Conservation (phyloP, 108 stramenopile genomes). For the Fistulifera pelliculosa region DNA sequence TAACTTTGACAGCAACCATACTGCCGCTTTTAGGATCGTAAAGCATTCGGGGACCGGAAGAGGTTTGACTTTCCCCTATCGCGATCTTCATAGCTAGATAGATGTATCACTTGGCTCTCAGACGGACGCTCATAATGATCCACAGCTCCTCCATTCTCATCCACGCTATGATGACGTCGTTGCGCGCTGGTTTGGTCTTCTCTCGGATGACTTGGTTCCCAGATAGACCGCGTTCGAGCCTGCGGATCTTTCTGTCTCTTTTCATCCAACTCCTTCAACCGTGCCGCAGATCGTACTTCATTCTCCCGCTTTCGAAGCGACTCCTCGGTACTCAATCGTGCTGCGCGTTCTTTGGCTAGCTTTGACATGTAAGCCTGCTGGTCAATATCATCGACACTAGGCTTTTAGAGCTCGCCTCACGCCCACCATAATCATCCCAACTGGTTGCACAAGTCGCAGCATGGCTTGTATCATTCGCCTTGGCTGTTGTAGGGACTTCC, state of each 20-base stretch:
- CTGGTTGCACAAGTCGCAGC: constrained; percentile 7
- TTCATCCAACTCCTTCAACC: constrained; percentile 48
- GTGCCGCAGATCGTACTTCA: constrained; percentile 35
- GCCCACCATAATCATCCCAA: constrained; percentile 48
- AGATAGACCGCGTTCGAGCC: too few relatives aligned
- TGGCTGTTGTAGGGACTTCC: neutral
- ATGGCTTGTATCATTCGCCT: neutral
- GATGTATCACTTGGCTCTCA: constrained; percentile 41
- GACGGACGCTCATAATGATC: too few relatives aligned
- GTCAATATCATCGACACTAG: constrained; percentile 9
- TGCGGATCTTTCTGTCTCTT: neutral
- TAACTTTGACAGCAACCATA: constrained; percentile 60
- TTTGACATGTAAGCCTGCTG: constrained; percentile 39
- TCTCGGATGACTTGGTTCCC: too few relatives aligned
- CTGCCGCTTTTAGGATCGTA: constrained; percentile 85
- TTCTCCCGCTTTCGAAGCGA: constrained; percentile 36
- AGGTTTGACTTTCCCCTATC: constrained; percentile 45
- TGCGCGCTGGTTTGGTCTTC: too few relatives aligned
- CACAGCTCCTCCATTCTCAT: too few relatives aligned
- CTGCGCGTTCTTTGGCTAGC: constrained; percentile 57
- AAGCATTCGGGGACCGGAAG: constrained; percentile 53
- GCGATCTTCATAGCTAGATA: constrained; percentile 60
- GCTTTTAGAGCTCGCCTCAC: constrained; percentile 9
- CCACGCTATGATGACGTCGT: too few relatives aligned
- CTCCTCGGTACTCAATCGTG: constrained; percentile 41